Evolutionary conservation across 2,329 filamentous ascomycete species (phyloP).

Genomic region (Microcyclospora pomicola): DNA sequence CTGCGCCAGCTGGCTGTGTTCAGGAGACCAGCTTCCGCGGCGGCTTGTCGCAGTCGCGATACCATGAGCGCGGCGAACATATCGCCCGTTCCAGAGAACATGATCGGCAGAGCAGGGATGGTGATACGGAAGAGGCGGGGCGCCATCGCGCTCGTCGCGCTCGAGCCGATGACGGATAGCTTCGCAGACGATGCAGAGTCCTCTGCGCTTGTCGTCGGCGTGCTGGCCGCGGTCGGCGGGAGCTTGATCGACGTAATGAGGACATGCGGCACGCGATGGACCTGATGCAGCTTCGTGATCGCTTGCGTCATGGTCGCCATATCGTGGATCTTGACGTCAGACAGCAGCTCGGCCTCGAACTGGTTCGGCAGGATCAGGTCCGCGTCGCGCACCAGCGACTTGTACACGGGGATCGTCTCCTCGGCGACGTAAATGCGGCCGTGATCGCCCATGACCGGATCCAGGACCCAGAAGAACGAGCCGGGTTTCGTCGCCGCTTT

Average conservation of each 20-base stretch:
- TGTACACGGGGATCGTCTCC: constrained; percentile 85
- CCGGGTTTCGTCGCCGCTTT: constrained; percentile 50
- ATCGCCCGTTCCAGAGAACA: constrained; percentile 92
- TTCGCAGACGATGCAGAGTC: constrained; percentile 9
- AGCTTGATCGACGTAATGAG: constrained; percentile 83
- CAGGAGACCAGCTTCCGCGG: constrained; percentile 40
- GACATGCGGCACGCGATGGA: constrained; percentile 67
- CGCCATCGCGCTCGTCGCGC: constrained; percentile 46
- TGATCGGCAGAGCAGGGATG: constrained; percentile 77
- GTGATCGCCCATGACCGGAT: constrained; percentile 97
- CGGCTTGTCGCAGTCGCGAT: constrained; percentile 74
- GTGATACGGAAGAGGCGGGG: constrained; percentile 80
- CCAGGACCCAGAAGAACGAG: constrained; percentile 90
- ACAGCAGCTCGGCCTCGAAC: constrained; percentile 90
- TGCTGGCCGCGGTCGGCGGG: constrained; percentile 37
- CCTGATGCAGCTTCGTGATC: constrained; percentile 60
- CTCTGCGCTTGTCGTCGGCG: constrained; percentile 16
- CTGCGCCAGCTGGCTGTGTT: constrained; percentile 57
- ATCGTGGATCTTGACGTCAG: constrained; percentile 69
- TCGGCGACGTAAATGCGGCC: constrained; percentile 81
- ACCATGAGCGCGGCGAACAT: constrained; percentile 95
- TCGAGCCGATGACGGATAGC: constrained; percentile 58
- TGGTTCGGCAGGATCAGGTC: constrained; percentile 93
- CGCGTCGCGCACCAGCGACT: constrained; percentile 60
- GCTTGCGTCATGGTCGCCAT: constrained; percentile 58